These are phyloP conservation scores for Aspergillus uvarum DNA, from an alignment of 2,329 filamentous ascomycete species.

Conservation along the genomic window DNA sequence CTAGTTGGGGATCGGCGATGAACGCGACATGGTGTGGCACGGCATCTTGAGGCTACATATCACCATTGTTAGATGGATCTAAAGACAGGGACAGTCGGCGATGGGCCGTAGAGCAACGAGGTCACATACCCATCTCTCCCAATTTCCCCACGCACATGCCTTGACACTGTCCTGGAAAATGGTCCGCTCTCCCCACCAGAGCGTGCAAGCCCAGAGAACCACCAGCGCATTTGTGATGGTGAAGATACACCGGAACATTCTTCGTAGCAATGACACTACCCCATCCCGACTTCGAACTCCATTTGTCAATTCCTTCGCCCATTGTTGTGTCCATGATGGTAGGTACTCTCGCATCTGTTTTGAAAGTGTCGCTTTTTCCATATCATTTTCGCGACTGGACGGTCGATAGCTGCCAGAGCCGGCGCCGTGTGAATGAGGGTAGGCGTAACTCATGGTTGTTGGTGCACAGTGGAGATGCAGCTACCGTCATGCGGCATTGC, in stretches of 20 bases:
- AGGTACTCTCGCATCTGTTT: conserved; percentile 19
- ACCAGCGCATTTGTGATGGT: conserved; percentile 65
- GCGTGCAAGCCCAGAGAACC: conserved; percentile 69
- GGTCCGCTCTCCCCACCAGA: conserved; percentile 84
- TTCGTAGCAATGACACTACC: conserved; percentile 17
- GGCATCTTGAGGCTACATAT: conserved; percentile 67
- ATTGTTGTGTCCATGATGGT: conserved; percentile 24
- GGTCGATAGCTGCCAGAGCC: conserved; percentile 28
- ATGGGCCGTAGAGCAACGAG: background rate
- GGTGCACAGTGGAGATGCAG: conserved; percentile 16
- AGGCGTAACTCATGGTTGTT: conserved; percentile 37
- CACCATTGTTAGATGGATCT: background rate
- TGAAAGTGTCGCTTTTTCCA: conserved; percentile 14
- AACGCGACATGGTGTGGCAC: conserved; percentile 81
- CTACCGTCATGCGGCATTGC: conserved; percentile 21
- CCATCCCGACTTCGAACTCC: conserved; percentile 14
- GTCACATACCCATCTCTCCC: conserved; percentile 82
- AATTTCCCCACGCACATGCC: conserved; percentile 76
- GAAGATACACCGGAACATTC: conserved; percentile 22
- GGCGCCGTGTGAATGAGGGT: conserved; percentile 23
- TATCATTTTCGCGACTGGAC: conserved; percentile 17
- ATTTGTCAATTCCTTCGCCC: conserved; percentile 20
- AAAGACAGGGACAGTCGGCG: background rate
- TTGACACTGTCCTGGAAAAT: conserved; percentile 70
- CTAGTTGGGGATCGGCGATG: conserved; percentile 86